phyloP scores from a whole-genome alignment of 2,329 filamentous ascomycete genomes.

The Talaromyces sp. region DNA sequence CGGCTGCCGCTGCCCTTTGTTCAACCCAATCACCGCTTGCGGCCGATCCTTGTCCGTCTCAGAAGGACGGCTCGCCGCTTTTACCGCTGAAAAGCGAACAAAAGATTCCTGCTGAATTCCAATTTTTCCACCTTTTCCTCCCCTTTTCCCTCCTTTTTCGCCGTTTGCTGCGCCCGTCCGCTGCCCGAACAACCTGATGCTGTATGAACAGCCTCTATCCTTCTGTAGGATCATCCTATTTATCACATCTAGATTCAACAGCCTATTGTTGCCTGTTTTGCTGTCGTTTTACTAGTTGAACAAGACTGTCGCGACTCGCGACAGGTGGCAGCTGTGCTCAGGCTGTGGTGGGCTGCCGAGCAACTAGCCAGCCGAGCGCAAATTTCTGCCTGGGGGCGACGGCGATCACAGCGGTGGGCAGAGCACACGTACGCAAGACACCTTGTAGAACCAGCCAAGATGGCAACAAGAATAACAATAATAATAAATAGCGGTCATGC shows the following conservation, averaged over 20 bases:
- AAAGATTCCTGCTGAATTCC: slow-evolving; percentile 21
- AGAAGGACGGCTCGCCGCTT: slow-evolving; percentile 29
- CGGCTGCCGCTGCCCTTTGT: slow-evolving; percentile 17
- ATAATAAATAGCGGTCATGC: neutral
- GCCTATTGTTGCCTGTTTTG: neutral
- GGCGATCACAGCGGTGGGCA: neutral
- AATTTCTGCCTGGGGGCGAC: neutral
- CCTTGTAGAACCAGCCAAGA: neutral
- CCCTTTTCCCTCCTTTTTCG: slow-evolving; percentile 3
- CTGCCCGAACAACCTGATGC: neutral
- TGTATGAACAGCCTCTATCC: too few species aligned
- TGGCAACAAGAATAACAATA: neutral
- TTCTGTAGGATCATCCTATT: neutral
- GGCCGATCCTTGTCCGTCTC: slow-evolving; percentile 22
- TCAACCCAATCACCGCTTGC: slow-evolving; percentile 24
- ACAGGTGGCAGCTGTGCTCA: too few species aligned
- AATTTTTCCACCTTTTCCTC: slow-evolving; percentile 14
- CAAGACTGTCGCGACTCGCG: too few species aligned
- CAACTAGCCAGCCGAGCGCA: neutral
- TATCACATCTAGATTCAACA: too few species aligned
- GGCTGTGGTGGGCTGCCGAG: neutral
- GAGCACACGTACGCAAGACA: neutral
- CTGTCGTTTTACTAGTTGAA: too few species aligned
- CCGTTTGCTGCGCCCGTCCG: neutral
- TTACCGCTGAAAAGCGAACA: slow-evolving; percentile 28